Percentiles rank a stretch among this genome's conserved stretches.
phyloP scores from a whole-genome alignment of 495 filamentous ascomycete genomes.

The Aspergillus wentii region DNA sequence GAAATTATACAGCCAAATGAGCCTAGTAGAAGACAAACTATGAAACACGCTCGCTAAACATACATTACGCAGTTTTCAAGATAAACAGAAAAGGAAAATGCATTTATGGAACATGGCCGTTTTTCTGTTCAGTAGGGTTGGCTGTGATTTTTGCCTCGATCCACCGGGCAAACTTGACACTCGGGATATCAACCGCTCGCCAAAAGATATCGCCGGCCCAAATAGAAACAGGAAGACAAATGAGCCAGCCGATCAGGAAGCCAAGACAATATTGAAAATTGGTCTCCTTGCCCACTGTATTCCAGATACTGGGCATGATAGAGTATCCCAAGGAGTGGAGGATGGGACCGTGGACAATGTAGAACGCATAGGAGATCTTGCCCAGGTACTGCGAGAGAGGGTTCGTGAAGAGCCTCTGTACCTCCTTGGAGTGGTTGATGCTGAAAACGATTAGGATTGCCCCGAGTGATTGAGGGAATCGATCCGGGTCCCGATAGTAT shows the following conservation, averaged over 20 bases:
- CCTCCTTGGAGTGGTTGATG: conserved; percentile 46
- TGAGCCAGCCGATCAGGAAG: conserved; percentile 43
- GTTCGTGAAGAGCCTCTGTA: conserved; percentile 52
- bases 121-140: conserved; percentile 12
- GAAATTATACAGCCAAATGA: too few relatives aligned
- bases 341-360: conserved; percentile 60
- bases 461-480: conserved; percentile 45
- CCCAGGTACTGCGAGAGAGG: conserved; percentile 57
- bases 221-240: conserved; percentile 48
- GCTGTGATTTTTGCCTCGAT: conserved; percentile 39
- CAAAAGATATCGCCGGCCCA: conserved; percentile 58
- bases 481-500: conserved; percentile 38
- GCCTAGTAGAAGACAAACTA: not conserved
- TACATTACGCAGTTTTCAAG: too few relatives aligned
- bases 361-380: conserved; percentile 58
- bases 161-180: conserved; percentile 51
- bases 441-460: conserved; percentile 52
- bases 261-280: conserved; percentile 47
- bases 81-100: not conserved
- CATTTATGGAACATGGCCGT: conserved; percentile 5
- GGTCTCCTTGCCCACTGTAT: conserved; percentile 46
- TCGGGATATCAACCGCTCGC: conserved; percentile 52
- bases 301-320: conserved; percentile 49
- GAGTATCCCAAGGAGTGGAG: conserved; percentile 44
- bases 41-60: too few relatives aligned